Base-by-base conservation (phyloP, 2,329 filamentous ascomycete species). In the Diplodia intermedia region DNA sequence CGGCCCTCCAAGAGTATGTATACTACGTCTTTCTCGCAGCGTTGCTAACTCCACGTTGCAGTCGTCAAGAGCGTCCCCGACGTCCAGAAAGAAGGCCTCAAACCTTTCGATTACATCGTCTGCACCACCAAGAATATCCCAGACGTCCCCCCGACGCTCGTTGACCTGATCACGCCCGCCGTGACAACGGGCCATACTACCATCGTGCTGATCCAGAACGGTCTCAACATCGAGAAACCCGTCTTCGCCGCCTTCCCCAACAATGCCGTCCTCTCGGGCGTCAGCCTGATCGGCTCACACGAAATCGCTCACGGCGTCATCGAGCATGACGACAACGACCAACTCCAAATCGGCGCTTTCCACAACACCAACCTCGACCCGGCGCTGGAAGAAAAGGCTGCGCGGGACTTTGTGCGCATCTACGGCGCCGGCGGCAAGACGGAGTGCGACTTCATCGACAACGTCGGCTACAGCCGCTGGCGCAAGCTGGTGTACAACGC, bases 171-270 rank as follows among this genome's bases (percentile, higher is more conserved):
- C 31, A 72, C 74, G 0, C 84, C 85, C 0, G 86, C 85, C 1
- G 77, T 89, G 0, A 85, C 83, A 0, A 79, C 81, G 7, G 80
- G 79, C 1, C 77, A 82, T 29, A 88, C 86, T 0, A 80, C 80
- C 33, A 84, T 90, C 54, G 79, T 89, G 0, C 80, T 90, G 7
- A 77, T 87, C 5, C 88, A 90, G 70, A 90, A 90, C 72, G 88
- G 88, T 0, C 76, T 89, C n/a, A 87, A 89, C 71, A 89, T 89
- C 69, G 86, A 89, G 70, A 82, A 80, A 52, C 85, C 86, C 0
- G 73, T 89, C 23, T 73, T 85, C 20, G 67, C 73, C 0, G 75
- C 77, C 0, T 88, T 88, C 71, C 86, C 86, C 0, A 68, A 73
- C 3, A 88, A 86, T 69, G 74, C 82, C 0, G 72, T 88, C 7